Percentiles rank a stretch among this genome's conserved stretches.
Evolutionary conservation across 768 basidiomycete species (phyloP).

Genomic region (Pleurotus pulmonarius): DNA sequence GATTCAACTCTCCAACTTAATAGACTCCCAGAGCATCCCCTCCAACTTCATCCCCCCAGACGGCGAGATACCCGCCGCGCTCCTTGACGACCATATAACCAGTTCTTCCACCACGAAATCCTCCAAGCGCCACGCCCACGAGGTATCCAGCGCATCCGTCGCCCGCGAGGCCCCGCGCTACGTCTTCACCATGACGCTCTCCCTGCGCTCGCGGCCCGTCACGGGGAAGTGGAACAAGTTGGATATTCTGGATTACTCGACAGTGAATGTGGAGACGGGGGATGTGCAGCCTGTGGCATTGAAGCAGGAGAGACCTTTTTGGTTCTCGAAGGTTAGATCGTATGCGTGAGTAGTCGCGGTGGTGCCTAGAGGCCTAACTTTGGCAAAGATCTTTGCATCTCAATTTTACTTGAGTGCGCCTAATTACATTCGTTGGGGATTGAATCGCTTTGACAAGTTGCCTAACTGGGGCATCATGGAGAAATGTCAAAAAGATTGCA

Average conservation of each 20-base stretch:
- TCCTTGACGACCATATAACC: background rate
- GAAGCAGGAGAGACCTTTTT: slow-evolving; percentile 87
- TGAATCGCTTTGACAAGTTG: too few relatives aligned
- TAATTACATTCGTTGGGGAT: too few relatives aligned
- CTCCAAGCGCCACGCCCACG: background rate
- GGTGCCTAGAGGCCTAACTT: too few relatives aligned
- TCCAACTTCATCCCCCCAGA: slow-evolving; percentile 9
- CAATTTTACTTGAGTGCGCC: too few relatives aligned
- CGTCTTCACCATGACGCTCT: slow-evolving; percentile 69
- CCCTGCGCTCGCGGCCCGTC: slow-evolving; percentile 70
- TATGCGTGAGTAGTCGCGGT: slow-evolving; percentile 26
- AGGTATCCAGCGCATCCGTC: background rate
- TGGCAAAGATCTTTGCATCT: too few relatives aligned
- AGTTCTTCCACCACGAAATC: background rate
- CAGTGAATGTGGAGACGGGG: slow-evolving; percentile 71
- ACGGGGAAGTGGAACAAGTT: slow-evolving; percentile 79
- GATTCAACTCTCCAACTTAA: slow-evolving; percentile 60
- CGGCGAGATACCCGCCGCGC: slow-evolving; percentile 4
- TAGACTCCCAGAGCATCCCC: slow-evolving; percentile 40
- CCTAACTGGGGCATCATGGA: too few relatives aligned
- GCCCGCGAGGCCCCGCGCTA: slow-evolving; percentile 39
- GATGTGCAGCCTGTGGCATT: slow-evolving; percentile 66
- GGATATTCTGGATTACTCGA: slow-evolving; percentile 69
- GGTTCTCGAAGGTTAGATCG: slow-evolving; percentile 88
- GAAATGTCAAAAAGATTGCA: too few relatives aligned